Base-by-base conservation (phyloP, 805 yeast species). In the Ogataea wickerhamii region DNA sequence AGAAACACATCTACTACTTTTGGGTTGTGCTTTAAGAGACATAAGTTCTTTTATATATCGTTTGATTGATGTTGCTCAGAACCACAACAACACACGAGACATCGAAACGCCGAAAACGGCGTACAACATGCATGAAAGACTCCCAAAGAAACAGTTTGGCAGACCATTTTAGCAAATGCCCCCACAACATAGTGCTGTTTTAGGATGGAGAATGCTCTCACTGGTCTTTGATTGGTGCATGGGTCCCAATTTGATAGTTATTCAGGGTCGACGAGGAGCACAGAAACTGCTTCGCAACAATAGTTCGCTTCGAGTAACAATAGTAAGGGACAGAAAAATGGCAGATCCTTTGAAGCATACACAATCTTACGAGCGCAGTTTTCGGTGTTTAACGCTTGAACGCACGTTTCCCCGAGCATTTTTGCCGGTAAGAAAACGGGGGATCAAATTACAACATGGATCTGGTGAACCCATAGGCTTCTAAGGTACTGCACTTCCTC, bases 321-420 rank as follows among this genome's bases (percentile, higher is more conserved):
- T 22, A 22, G 12, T 8, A n/a, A 8, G 12, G 12, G 25, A 22
- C 25, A 22, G 25, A 22, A 22, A 22, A 22, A 8, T 22, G 25
- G 25, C 25, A 22, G 25, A 22, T 22, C 11, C 25, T 22, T 22
- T 22, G 25, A 12, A 12, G 25, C 12, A 22, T 22, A 22, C 12
- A 12, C 25, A 22, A 8, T 13, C n/a, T 26, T 26, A 8, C 7
- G 23, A 27, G 24, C 40, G 44, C 40, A 36, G 35, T 36, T 40
- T 40, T 40, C 44, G 44, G 44, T 23, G 19, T 32, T 32, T 30
- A 36, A 23, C 16, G 12, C 6, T 5, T 12, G 13, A n/a, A n/a
- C n/a, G n/a, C n/a, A n/a, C n/a, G n/a, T n/a, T n/a, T n/a, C n/a
- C n/a, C n/a, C n/a, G n/a, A n/a, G n/a, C n/a, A n/a, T n/a, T n/a